phyloP scores from a whole-genome alignment of 495 filamentous ascomycete genomes.

The Corynascus novoguineensis region DNA sequence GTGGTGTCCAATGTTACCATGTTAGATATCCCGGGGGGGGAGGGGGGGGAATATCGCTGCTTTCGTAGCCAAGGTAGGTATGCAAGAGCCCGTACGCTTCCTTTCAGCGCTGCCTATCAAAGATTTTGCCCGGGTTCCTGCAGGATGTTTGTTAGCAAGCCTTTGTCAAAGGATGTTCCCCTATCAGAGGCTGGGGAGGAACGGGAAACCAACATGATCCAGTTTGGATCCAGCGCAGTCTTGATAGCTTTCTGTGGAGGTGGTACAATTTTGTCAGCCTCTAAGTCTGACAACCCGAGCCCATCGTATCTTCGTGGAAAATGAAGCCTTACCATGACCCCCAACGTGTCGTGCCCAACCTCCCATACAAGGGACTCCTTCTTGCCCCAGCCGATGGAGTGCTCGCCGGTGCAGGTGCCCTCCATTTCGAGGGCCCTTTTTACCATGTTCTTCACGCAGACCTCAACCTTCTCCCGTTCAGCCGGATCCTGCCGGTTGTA shows the following conservation, averaged over 20 bases:
- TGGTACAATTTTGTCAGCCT: too few species aligned
- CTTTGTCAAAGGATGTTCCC: too few species aligned
- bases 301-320: background rate
- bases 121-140: constrained; percentile 80
- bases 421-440: constrained; percentile 86
- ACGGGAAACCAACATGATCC: constrained; percentile 57
- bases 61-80: too few species aligned
- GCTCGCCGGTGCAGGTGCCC: constrained; percentile 87
- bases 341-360: constrained; percentile 74
- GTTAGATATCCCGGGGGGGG: background rate
- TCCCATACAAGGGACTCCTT: constrained; percentile 75
- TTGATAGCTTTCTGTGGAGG: constrained; percentile 63
- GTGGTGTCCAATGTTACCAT: constrained; percentile 1
- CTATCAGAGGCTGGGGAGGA: background rate
- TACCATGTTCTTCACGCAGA: constrained; percentile 82
- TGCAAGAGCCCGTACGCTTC: background rate
- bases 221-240: constrained; percentile 74
- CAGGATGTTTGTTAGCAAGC: constrained; percentile 7
- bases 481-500: constrained; percentile 63
- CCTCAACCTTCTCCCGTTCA: constrained; percentile 67
- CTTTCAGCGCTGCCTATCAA: constrained; percentile 47
- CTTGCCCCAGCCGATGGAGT: constrained; percentile 85
- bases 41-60: too few species aligned
- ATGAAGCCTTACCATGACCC: constrained; percentile 69
- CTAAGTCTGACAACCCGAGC: background rate